A percentile compares a stretch with the other conserved stretches of the same genome.
Evolutionary conservation across 495 filamentous ascomycete species (phyloP).

Genomic region (Letharia lupina): DNA sequence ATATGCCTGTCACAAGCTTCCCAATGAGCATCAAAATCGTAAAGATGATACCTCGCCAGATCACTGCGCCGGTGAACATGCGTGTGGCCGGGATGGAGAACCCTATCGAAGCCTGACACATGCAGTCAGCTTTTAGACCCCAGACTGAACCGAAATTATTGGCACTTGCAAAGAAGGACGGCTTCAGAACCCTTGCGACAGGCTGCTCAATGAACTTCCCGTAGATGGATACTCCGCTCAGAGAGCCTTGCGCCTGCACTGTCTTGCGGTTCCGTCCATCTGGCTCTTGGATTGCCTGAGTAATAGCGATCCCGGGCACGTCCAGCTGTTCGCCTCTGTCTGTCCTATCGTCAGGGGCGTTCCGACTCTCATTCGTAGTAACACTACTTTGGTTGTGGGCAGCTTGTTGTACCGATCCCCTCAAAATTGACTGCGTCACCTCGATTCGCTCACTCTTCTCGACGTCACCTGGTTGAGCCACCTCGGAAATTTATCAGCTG

Average conservation of each 20-base stretch:
- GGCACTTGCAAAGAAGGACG: conserved; percentile 58
- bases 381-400: neutral
- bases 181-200: conserved; percentile 38
- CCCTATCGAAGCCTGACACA: conserved; percentile 50
- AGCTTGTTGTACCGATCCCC: neutral
- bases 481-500: conserved; percentile 44
- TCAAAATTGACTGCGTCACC: neutral
- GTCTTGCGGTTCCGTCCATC: neutral
- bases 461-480: neutral
- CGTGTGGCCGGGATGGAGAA: conserved; percentile 68
- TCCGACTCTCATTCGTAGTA: neutral
- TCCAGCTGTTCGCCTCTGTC: neutral
- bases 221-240: neutral
- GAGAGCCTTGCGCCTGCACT: neutral
- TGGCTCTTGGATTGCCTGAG: neutral
- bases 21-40: conserved; percentile 58
- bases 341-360: neutral
- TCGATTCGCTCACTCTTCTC: neutral
- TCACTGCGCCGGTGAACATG: conserved; percentile 53
- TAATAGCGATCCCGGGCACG: neutral
- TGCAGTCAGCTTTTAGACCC: conserved; percentile 16
- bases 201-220: conserved; percentile 1
- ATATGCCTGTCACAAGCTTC: conserved; percentile 56
- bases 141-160: conserved; percentile 27
- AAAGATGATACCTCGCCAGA: conserved; percentile 70